Evolutionary conservation across 495 filamentous ascomycete genomes (phyloP).

Genomic region (Xylaria grammica): DNA sequence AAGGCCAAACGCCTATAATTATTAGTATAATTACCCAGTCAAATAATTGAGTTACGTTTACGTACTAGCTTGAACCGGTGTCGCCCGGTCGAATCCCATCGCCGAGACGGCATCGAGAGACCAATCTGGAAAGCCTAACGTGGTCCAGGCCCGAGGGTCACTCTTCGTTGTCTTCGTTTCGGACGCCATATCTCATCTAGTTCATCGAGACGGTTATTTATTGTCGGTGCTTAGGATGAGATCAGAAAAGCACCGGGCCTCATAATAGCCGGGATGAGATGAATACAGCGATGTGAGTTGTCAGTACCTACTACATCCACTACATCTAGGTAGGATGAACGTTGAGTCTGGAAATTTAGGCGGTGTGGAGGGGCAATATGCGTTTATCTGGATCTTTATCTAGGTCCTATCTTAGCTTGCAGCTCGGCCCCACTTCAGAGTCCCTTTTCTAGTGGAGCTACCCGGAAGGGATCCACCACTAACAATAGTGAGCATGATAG

Average conservation of each 20-base stretch:
- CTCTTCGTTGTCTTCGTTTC: slow-evolving; percentile 42
- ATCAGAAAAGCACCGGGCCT: background rate
- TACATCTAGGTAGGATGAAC: background rate
- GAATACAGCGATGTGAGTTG: background rate
- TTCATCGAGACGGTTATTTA: too few relatives aligned
- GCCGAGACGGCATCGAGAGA: slow-evolving; percentile 79
- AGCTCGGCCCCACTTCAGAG: background rate
- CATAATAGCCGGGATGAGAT: background rate
- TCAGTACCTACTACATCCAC: too few relatives aligned
- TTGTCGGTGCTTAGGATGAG: background rate
- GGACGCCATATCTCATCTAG: slow-evolving; percentile 45
- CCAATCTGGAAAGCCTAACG: slow-evolving; percentile 85
- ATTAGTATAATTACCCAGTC: slow-evolving; percentile 10
- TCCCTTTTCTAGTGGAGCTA: too few relatives aligned
- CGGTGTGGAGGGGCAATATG: slow-evolving; percentile 20
- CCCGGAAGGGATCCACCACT: too few relatives aligned
- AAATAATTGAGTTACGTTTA: background rate
- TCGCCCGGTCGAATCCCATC: slow-evolving; percentile 88
- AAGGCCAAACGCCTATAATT: slow-evolving; percentile 61
- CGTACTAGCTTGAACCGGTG: slow-evolving; percentile 91
- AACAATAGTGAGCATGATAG: too few relatives aligned
- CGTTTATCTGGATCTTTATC: background rate
- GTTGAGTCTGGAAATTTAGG: slow-evolving; percentile 19
- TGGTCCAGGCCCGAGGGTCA: slow-evolving; percentile 74
- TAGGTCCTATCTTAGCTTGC: background rate